Percentiles rank a stretch among this genome's conserved stretches.
Conservation (phyloP, 1,284 basidiomycete genomes). For the Volvariella surrecta region DNA sequence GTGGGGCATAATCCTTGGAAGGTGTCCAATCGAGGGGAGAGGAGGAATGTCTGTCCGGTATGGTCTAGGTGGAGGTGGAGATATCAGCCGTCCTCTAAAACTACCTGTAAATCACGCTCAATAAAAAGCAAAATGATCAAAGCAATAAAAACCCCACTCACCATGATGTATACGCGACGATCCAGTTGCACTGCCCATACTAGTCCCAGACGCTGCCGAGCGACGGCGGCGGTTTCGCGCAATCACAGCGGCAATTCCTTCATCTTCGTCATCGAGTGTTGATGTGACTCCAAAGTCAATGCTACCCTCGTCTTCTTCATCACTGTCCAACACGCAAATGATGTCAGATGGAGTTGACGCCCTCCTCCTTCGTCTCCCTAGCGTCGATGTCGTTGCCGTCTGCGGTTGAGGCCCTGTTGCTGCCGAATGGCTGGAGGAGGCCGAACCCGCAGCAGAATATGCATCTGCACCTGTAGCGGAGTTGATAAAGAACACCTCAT, state of each 20-base stretch:
- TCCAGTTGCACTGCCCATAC: too few species aligned
- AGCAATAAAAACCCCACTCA: too few species aligned
- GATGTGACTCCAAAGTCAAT: neutral
- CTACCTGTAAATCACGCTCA: neutral
- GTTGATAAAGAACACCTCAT: neutral
- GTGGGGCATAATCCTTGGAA: slow-evolving; percentile 16
- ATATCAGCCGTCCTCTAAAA: slow-evolving; percentile 16
- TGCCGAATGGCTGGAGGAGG: slow-evolving; percentile 7
- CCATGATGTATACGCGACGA: too few species aligned
- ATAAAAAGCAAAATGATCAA: too few species aligned
- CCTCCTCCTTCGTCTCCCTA: slow-evolving; percentile 8
- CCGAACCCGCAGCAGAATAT: slow-evolving; percentile 6
- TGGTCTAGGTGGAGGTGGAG: slow-evolving; percentile 25
- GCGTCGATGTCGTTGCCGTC: slow-evolving; percentile 4
- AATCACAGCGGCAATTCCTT: too few species aligned
- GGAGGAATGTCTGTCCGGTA: slow-evolving; percentile 18
- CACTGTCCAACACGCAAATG: slow-evolving; percentile 20
- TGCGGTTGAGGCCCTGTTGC: slow-evolving; percentile 8
- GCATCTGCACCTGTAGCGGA: slow-evolving; percentile 2
- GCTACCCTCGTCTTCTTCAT: slow-evolving; percentile 18
- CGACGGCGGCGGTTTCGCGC: too few species aligned
- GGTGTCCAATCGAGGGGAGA: slow-evolving; percentile 23
- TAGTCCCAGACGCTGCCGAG: too few species aligned
- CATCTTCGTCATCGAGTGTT: slow-evolving; percentile 2
- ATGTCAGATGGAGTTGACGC: slow-evolving; percentile 12